These are phyloP conservation scores for Talaromyces amestolkiae DNA, from an alignment of 2,329 filamentous ascomycete genomes.

Conservation along the genomic window DNA sequence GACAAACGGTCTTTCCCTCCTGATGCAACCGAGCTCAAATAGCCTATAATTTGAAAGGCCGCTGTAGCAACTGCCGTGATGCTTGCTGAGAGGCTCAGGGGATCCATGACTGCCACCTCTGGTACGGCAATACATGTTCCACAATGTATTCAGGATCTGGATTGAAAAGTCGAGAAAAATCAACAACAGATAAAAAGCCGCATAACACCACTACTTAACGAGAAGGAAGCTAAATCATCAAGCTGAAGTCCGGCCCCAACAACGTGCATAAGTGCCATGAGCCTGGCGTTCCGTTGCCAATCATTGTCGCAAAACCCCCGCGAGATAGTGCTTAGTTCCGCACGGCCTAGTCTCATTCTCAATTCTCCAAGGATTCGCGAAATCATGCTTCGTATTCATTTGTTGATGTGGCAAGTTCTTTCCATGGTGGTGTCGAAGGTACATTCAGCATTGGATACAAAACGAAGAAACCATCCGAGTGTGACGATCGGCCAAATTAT, in stretches of 20 bases:
- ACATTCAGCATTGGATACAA: not conserved
- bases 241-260: constrained; percentile 4
- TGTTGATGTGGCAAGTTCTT: not conserved
- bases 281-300: constrained; percentile 5
- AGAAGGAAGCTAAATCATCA: not conserved
- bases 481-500: not conserved
- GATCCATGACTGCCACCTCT: constrained; percentile 4
- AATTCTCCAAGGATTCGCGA: not conserved
- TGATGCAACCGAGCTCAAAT: constrained; percentile 1
- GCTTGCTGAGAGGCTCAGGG: constrained; percentile 5
- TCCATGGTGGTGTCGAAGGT: not conserved
- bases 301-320: not conserved
- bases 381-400: not conserved
- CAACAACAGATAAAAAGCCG: not conserved
- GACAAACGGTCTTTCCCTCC: constrained; percentile 1
- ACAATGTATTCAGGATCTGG: not conserved
- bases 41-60: constrained; percentile 5
- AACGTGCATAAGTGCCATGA: not conserved
- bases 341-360: not conserved
- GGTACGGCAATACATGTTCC: not conserved
- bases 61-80: not conserved
- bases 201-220: not conserved
- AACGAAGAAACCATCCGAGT: not conserved
- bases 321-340: not conserved
- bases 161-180: not conserved